phyloP scores from a whole-genome alignment of 2,329 filamentous ascomycete genomes.

The Fusarium papillatum region DNA sequence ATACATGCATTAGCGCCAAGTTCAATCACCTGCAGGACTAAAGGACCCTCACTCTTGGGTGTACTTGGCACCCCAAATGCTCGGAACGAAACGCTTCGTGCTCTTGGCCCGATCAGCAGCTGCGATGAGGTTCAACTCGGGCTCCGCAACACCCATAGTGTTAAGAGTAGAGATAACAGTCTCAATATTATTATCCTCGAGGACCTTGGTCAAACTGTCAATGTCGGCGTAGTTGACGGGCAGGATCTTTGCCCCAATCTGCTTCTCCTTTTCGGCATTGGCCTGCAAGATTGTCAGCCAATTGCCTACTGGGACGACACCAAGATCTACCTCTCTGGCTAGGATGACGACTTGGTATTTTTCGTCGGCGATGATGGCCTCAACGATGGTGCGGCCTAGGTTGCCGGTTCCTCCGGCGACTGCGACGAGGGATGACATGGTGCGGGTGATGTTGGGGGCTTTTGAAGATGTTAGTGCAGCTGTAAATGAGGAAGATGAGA shows the following conservation, averaged over 20 bases:
- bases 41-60: neutral
- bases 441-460: neutral
- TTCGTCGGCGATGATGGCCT: neutral
- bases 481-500: neutral
- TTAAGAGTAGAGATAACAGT: neutral
- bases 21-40: neutral
- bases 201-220: neutral
- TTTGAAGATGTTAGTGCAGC: neutral
- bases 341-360: neutral
- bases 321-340: neutral
- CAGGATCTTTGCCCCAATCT: neutral
- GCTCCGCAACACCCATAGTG: neutral
- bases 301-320: neutral
- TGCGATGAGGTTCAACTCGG: neutral
- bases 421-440: neutral
- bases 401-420: neutral
- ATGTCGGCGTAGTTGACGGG: neutral
- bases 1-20: neutral
- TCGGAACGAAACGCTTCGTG: neutral
- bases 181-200: neutral
- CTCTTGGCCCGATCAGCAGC: neutral
- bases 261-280: neutral
- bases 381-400: neutral
- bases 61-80: neutral
- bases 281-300: neutral